Evolutionary conservation across 768 basidiomycete species (phyloP).

Genomic region (Cystobasidium onofrii): DNA sequence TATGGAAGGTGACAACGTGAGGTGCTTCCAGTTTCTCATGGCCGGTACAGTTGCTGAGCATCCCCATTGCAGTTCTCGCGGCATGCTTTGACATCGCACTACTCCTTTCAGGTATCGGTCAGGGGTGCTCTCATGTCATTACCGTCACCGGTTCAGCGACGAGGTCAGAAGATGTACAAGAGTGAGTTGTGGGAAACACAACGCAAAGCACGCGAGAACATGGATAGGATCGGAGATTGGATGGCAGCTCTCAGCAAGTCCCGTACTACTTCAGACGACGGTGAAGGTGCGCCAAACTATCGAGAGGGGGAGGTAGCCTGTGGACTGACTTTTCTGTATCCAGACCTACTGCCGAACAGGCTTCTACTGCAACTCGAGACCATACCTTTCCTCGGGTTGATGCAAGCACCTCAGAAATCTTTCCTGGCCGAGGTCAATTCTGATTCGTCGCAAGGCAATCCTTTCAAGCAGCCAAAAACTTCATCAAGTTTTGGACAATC

Average conservation of each 20-base stretch:
- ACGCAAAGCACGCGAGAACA: slow-evolving; percentile 30
- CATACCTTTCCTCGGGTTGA: slow-evolving; percentile 14
- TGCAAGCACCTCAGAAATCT: slow-evolving; percentile 18
- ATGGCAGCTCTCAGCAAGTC: slow-evolving; percentile 1
- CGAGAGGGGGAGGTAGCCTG: background rate
- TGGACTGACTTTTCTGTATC: background rate
- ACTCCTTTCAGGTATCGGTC: slow-evolving; percentile 74
- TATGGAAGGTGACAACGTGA: slow-evolving; percentile 36
- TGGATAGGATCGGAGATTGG: slow-evolving; percentile 30
- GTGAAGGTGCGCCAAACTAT: background rate
- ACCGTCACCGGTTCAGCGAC: slow-evolving; percentile 72
- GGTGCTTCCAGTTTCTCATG: slow-evolving; percentile 37
- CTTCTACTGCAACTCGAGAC: slow-evolving; percentile 8
- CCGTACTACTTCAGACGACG: background rate
- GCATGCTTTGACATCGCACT: slow-evolving; percentile 52
- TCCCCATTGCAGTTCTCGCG: slow-evolving; percentile 31
- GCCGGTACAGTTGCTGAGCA: background rate
- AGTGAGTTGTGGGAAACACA: slow-evolving; percentile 68
- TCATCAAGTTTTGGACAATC: background rate
- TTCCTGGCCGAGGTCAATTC: background rate
- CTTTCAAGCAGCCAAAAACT: slow-evolving; percentile 6
- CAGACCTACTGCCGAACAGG: slow-evolving; percentile 15
- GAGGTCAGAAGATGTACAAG: slow-evolving; percentile 74
- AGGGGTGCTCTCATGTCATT: slow-evolving; percentile 78
- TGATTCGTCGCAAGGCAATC: background rate